Evolutionary conservation across 2,329 filamentous ascomycete genomes (phyloP), one percentile per base, ranked within the genome.

Genomic region (Cladosporium sp.): DNA sequence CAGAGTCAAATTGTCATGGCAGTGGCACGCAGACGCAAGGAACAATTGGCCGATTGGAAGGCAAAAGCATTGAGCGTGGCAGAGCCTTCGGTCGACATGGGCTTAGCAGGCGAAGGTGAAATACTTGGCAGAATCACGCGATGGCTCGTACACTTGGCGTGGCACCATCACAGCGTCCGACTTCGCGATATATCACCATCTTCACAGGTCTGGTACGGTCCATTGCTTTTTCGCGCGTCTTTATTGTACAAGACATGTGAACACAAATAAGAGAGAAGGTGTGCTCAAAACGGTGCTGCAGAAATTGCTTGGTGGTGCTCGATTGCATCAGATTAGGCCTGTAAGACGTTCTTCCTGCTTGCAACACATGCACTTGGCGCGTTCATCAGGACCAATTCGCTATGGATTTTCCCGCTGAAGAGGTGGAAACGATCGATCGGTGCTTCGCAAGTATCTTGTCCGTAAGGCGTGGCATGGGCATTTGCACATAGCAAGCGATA

Each of bases 51-150:
- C 32, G 32, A 30, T 39, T 46, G 26, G 18, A 48, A 28, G 7
- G 36, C 36, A 60, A 32, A 60, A 60, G 58, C 39, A 60, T 32
- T 23, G 26, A 32, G 26, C 23, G 26, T 32, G 25, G 39, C 39
- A 49, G 25, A 48, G 36, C 18, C 58, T 32, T 48, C 25, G 18
- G 36, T 60, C 34, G 26, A 26, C 25, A 46, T 60, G 25, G 58
- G 58, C 58, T 60, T 60, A 60, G 58, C 58, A 32, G 25, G 46
- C 58, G 46, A 48, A 49, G 58, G 58, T 39, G 58, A 61, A 23
- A 61, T 61, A 51, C 58, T 61, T 61, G 58, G 58, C 58, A 53
- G 26, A 61, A 61, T 51, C 58, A 61, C 58, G 46, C 58, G 26
- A 61, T 58, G 43, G 6, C 26, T 28, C 36, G 14, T 23, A 25